Percentiles rank a stretch among this genome's conserved stretches.
phyloP scores from a whole-genome alignment of 139 green algal genomes.

The Coelastrella sp. region DNA sequence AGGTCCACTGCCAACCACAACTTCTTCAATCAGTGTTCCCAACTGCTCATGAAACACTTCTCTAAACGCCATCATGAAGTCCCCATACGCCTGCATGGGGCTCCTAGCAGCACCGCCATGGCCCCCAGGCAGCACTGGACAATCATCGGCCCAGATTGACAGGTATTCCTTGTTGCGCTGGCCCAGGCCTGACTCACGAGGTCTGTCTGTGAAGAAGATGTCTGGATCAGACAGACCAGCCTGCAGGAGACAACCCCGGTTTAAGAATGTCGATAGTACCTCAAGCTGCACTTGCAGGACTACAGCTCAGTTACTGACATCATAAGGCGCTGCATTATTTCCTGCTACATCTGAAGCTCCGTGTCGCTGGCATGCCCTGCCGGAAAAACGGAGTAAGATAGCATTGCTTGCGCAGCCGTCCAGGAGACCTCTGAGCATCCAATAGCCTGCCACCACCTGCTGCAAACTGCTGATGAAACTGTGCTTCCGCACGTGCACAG shows the following conservation, averaged over 20 bases:
- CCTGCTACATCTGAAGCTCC: no score
- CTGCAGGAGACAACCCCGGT: conserved; percentile 40
- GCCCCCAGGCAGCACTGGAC: conserved; percentile 64
- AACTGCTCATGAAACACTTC: conserved; percentile 73
- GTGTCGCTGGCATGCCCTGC: no score
- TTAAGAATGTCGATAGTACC: no score
- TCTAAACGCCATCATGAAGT: conserved; percentile 88
- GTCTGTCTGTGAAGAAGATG: conserved; percentile 90
- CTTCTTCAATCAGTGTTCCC: conserved; percentile 80
- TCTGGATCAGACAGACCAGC: conserved; percentile 84
- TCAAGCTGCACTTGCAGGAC: no score
- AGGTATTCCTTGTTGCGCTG: conserved; percentile 89
- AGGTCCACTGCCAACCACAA: conserved; percentile 81
- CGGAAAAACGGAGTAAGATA: no score
- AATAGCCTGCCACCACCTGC: no score
- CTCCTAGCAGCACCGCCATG: not conserved
- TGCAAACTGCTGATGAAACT: no score
- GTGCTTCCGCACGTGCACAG: no score
- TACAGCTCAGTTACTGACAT: no score
- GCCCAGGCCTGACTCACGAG: conserved; percentile 62
- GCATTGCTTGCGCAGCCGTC: no score
- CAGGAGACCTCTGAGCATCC: no score
- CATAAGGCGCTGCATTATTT: no score
- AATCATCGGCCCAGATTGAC: conserved; percentile 87
- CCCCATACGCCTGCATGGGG: conserved; percentile 85